These are phyloP conservation scores for Cutaneotrichosporon sp. DNA, from an alignment of 1,284 basidiomycete species.

Conservation along the genomic window DNA sequence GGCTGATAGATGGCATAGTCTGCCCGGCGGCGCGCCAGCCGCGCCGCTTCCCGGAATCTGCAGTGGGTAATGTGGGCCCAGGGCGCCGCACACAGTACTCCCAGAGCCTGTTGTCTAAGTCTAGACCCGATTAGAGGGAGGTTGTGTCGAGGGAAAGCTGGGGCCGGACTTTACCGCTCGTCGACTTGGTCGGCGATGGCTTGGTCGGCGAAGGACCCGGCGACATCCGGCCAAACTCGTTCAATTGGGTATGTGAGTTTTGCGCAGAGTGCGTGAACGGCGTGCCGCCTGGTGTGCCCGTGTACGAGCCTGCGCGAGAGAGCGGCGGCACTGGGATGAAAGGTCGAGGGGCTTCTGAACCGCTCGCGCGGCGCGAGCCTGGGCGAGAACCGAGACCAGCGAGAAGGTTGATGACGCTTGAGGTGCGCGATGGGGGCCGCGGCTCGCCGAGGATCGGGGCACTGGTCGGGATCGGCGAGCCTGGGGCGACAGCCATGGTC, in stretches of 20 bases:
- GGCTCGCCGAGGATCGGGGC: slow-evolving; percentile 52
- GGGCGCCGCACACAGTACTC: neutral
- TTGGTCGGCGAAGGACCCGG: slow-evolving; percentile 1
- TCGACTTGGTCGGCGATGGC: slow-evolving; percentile 5
- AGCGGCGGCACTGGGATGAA: slow-evolving; percentile 1
- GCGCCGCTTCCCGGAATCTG: slow-evolving; percentile 5
- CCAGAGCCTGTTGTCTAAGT: neutral
- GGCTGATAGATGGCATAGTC: slow-evolving; percentile 3
- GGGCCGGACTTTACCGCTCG: slow-evolving; percentile 1
- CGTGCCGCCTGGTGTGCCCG: neutral
- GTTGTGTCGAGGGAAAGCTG: slow-evolving; percentile 8
- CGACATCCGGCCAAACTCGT: slow-evolving; percentile 10
- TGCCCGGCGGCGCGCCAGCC: slow-evolving; percentile 3
- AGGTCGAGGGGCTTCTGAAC: slow-evolving; percentile 16
- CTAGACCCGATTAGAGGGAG: neutral
- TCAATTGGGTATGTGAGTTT: slow-evolving; percentile 8
- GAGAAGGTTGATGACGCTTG: slow-evolving; percentile 44
- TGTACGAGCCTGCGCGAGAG: slow-evolving; percentile 10
- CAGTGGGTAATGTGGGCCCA: neutral
- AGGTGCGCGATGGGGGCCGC: slow-evolving; percentile 40
- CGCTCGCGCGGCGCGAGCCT: slow-evolving; percentile 21
- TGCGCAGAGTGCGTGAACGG: slow-evolving; percentile 8
- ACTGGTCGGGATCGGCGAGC: slow-evolving; percentile 44
- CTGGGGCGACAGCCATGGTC: slow-evolving; percentile 44
- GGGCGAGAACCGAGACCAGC: slow-evolving; percentile 30